Evolutionary conservation across 2,329 filamentous ascomycete genomes (phyloP).

Genomic region (Fonsecaea nubica): DNA sequence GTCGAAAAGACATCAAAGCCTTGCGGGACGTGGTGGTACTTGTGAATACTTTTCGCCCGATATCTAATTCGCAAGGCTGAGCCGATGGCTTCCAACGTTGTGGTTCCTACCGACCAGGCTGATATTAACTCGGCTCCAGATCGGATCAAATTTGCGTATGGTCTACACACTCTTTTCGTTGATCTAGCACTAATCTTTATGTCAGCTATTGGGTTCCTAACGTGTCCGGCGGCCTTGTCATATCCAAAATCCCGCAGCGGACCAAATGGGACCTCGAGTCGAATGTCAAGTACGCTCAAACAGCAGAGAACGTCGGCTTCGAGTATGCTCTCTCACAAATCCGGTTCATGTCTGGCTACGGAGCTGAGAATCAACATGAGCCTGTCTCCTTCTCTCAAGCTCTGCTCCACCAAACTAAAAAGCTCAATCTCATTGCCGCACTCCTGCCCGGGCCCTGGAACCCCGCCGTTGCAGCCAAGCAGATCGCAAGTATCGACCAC

Average conservation of each 20-base stretch:
- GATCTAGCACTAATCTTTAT: neutral
- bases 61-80: neutral
- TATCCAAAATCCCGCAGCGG: slow-evolving; percentile 59
- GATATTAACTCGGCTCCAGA: slow-evolving; percentile 51
- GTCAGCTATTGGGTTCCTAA: slow-evolving; percentile 61
- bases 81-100: neutral
- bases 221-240: slow-evolving; percentile 60
- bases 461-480: slow-evolving; percentile 60
- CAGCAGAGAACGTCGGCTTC: slow-evolving; percentile 57
- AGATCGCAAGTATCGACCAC: slow-evolving; percentile 61
- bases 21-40: too few relatives aligned
- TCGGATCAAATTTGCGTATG: slow-evolving; percentile 54
- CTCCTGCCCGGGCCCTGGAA: slow-evolving; percentile 60
- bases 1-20: neutral
- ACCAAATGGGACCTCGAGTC: slow-evolving; percentile 58
- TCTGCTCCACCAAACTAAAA: slow-evolving; percentile 55
- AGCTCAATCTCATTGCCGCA: slow-evolving; percentile 60
- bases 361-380: slow-evolving; percentile 59
- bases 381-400: slow-evolving; percentile 61
- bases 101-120: neutral
- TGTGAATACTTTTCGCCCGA: neutral
- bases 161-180: slow-evolving; percentile 9
- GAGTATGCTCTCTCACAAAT: slow-evolving; percentile 62
- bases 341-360: slow-evolving; percentile 60
- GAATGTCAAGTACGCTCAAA: slow-evolving; percentile 58